Evolutionary conservation across 257 asterid species (phyloP).

Genomic region (Solanum boliviense): DNA sequence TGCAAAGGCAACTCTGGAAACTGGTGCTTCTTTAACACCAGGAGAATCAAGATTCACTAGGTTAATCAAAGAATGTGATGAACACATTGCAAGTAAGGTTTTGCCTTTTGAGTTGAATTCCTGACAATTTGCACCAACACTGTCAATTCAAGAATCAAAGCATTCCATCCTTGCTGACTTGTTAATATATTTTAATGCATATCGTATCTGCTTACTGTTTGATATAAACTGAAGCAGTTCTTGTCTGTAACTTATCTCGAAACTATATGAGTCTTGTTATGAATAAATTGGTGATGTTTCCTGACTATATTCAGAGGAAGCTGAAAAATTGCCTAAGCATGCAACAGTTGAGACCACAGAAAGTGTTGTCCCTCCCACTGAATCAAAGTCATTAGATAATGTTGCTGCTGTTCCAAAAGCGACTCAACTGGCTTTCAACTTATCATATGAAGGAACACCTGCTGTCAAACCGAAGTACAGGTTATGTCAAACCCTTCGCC

Average conservation of each 20-base stretch:
- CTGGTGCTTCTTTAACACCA: constrained; percentile 68
- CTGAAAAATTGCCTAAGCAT: constrained; percentile 28
- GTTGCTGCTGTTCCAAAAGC: constrained; percentile 10
- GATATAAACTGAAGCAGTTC: background rate
- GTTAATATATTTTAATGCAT: background rate
- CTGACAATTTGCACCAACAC: background rate
- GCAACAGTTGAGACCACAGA: constrained; percentile 10
- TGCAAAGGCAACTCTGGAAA: constrained; percentile 71
- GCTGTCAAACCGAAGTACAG: constrained; percentile 55
- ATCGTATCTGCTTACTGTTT: background rate
- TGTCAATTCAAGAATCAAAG: background rate
- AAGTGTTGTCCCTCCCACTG: background rate
- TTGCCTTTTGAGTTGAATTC: background rate
- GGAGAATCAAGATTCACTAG: constrained; percentile 65
- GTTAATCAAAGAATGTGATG: constrained; percentile 65
- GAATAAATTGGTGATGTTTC: background rate
- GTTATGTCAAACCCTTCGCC: constrained; percentile 10
- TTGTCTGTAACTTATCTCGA: background rate
- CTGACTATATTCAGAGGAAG: constrained; percentile 54
- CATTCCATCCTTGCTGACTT: background rate
- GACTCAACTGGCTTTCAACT: constrained; percentile 21
- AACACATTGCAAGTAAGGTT: constrained; percentile 50
- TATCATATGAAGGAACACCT: constrained; percentile 22
- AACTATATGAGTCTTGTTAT: background rate
- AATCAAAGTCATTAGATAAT: background rate